Evolutionary conservation across 331 rosid species (phyloP), one percentile per base, ranked within the genome.

Genomic region (Malus hybrid): DNA sequence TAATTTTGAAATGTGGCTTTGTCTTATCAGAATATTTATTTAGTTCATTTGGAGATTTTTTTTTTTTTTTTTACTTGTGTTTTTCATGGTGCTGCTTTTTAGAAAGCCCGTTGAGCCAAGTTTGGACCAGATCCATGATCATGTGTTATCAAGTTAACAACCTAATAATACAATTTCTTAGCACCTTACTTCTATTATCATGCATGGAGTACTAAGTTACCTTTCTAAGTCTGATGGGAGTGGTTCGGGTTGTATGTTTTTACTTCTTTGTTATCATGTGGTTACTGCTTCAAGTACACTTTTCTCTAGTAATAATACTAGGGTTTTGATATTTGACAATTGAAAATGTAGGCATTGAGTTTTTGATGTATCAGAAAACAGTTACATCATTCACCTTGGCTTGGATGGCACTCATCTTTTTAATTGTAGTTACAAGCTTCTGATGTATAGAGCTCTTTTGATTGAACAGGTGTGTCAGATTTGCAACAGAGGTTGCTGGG

Each of bases 401-500:
- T 32, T 27, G 16, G 57, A 24, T 7, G 2, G 29, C n/a, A 14
- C 66, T 33, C 22, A 46, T 32, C 59, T 80, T 67, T 80, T 73
- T 68, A 33, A 18, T 69, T 22, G 42, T 72, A 46, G 71, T 31
- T 73, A 62, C 27, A 76, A 44, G 82, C 69, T 79, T 71, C 81
- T 83, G 54, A 76, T 83, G 50, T 20, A 67, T 54, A 73, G 27
- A 50, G 33, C 44, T 14, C 50, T 62, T 77, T 85, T 76, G 50
- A 39, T 80, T 64, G 33, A 71, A 78, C 89, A 94, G 97, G 90
- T 94, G 97, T 76, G 99, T 94, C 4, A 88, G 99, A 82, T 94
- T 94, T 89, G 99, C 99, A 79, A 76, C 97, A 67, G 97, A 94
- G 92, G 91, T 94, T 86, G 99, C 97, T 57, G 97, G 99, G 76